Evolutionary conservation across 306 rosid genomes (phyloP).

Genomic region (Sophora flavescens): DNA sequence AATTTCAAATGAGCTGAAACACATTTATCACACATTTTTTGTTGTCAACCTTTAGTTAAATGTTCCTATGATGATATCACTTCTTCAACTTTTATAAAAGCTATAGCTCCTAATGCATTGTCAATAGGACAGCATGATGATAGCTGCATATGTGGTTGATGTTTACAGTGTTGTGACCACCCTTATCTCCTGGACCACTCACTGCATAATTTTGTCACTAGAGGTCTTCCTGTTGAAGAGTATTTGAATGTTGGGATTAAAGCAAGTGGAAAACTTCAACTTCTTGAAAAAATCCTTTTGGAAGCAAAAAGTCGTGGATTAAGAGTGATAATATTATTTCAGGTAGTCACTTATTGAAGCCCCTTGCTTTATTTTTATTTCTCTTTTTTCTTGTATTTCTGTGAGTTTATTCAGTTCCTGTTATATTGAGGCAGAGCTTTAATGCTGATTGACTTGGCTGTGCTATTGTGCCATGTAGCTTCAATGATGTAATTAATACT

Average conservation of each 20-base stretch:
- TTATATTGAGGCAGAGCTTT: constrained; percentile 29
- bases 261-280: constrained; percentile 55
- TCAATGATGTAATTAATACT: not conserved
- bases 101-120: constrained; percentile 34
- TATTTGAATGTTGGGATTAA: constrained; percentile 50
- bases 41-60: constrained; percentile 23
- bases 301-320: constrained; percentile 47
- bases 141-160: constrained; percentile 31
- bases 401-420: constrained; percentile 24
- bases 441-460: constrained; percentile 28
- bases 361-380: constrained; percentile 9
- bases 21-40: constrained; percentile 6
- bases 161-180: constrained; percentile 57
- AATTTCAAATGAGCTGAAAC: constrained; percentile 35
- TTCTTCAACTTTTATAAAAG: constrained; percentile 20
- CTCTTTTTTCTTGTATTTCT: constrained; percentile 17
- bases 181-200: constrained; percentile 51
- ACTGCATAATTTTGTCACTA: constrained; percentile 36
- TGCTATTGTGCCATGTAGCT: constrained; percentile 17
- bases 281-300: constrained; percentile 55
- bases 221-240: constrained; percentile 50
- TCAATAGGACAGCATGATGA: constrained; percentile 31
- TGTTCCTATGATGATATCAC: constrained; percentile 6
- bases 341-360: constrained; percentile 43
- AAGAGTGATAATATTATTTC: constrained; percentile 54